Evolutionary conservation across 768 basidiomycete species (phyloP), one percentile per base, ranked within the genome.

Genomic region (Lactarius quietus): DNA sequence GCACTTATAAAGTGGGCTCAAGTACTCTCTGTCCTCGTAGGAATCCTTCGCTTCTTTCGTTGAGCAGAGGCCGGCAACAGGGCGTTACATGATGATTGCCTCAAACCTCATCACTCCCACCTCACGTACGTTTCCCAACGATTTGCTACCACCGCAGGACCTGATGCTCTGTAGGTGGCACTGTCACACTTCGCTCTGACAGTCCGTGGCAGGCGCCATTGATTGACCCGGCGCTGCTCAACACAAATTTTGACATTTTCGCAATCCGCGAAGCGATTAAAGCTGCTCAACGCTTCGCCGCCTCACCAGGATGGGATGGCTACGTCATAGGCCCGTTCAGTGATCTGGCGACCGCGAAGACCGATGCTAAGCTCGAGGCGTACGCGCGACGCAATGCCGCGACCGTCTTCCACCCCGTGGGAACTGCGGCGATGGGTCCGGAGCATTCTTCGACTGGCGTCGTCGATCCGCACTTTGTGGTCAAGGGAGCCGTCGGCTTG

Each of bases 401-500:
- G 12, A 65, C 64, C 18, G 31, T 58, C 17, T 58, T 58, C 28
- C 69, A 72, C 51, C 54, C 62, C 23, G 56, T 64, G 17, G 66
- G 70, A 4, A 71, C 68, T 3, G 72, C 68, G 9, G 45, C 41
- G 29, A 73, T 73, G 69, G 64, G 61, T 2, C n/a, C 61, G 3
- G 12, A 17, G 15, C 17, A 59, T 5, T 63, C 60, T 12, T 43
- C 45, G 1, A 48, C 15, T 26, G 67, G 68, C 35, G 73, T 72
- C 39, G 66, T 72, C 6, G 65, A 72, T 57, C 64, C 70, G 5
- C 71, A 78, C 59, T 69, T 82, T 33, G 67, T 62, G 6, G 74
- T 81, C 6, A 80, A 81, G 65, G 74, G 75, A 6, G 71, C 74
- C 0, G 61, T 41, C 3, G 79, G 77, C 7, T 62, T 82, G n/a